Base-by-base conservation (phyloP, 1,284 basidiomycete species). In the Wallemia hederae region DNA sequence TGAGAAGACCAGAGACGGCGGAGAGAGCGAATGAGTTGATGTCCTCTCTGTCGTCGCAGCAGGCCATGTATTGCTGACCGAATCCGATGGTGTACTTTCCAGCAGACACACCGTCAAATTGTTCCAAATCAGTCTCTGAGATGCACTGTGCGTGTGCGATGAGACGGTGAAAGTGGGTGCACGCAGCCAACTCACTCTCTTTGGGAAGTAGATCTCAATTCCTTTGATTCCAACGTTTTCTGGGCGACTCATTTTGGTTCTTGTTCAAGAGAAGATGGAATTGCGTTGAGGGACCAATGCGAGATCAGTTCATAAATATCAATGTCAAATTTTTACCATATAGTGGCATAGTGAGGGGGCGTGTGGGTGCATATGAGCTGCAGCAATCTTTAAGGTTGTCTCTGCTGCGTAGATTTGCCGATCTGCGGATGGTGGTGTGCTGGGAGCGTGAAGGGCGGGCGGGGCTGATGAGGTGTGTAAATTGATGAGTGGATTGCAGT, bases 81-180 rank as follows among this genome's bases (percentile, higher is more conserved):
- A 99, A 83, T 69, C 94, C 94, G 70, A 98, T 96, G 67, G 94
- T 99, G 78, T 99, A 98, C 75, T 98, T 97, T 66, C 94, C 92
- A 72, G 88, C 82, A 64, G 88, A 74, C 55, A 94, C 94, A 67
- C 87, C 87, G 70, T 99, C 92, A 73, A 88, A 98, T 64, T 80
- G 83, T 72, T 99, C 92, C 61, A 96, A 81, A 66, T 85, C 89
- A 61, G 82, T 81, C 74, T 94, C 88, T n/a, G 86, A 88, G 74
- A 94, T 85, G 74, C 87, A 91, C 83, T 88, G 63, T 14, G 29
- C 29, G 29, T 31, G 29, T 31, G 29, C 7, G 29, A 7, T 31
- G 29, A 31, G 28, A 59, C 15, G 59, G 17, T 1, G 19, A 14
- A 33, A 49, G 19, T 59, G 27, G 9, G 14, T 11, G 27, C 7